A percentile compares a stretch with the other conserved stretches of the same genome.
Conservation (phyloP, 768 basidiomycete species). For the Cyclocybe aegerita region DNA sequence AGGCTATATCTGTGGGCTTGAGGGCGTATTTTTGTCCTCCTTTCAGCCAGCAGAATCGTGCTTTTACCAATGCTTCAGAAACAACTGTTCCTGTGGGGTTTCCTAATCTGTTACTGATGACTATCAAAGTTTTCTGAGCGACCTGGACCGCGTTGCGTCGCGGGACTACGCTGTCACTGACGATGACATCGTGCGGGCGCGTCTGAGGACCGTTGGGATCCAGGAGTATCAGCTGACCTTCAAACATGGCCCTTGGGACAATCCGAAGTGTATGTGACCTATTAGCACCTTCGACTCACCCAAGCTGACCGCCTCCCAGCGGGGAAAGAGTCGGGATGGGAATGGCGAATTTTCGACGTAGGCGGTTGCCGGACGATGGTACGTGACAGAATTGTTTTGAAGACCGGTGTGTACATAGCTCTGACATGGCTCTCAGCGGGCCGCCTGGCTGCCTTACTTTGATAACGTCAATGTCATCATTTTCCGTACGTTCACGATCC, state of each 20-base stretch:
- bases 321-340: slow-evolving; percentile 40
- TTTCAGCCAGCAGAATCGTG: no score
- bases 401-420: no score
- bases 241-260: slow-evolving; percentile 39
- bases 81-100: no score
- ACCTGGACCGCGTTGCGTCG: slow-evolving; percentile 62
- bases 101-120: neutral
- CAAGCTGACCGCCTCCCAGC: slow-evolving; percentile 7
- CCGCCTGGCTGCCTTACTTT: slow-evolving; percentile 81
- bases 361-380: slow-evolving; percentile 72
- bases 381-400: slow-evolving; percentile 13
- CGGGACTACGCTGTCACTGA: slow-evolving; percentile 65
- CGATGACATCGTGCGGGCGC: slow-evolving; percentile 70
- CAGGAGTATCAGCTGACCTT: slow-evolving; percentile 62
- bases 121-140: slow-evolving; percentile 61
- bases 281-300: neutral
- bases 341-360: slow-evolving; percentile 78
- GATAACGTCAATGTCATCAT: slow-evolving; percentile 79
- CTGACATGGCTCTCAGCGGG: slow-evolving; percentile 43
- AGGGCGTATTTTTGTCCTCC: no score
- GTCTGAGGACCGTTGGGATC: slow-evolving; percentile 69
- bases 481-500: slow-evolving; percentile 43
- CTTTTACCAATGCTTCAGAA: no score
- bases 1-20: no score
- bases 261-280: slow-evolving; percentile 26